Conservation (phyloP, 441 rosid species). For the Flueggea neowawraea region DNA sequence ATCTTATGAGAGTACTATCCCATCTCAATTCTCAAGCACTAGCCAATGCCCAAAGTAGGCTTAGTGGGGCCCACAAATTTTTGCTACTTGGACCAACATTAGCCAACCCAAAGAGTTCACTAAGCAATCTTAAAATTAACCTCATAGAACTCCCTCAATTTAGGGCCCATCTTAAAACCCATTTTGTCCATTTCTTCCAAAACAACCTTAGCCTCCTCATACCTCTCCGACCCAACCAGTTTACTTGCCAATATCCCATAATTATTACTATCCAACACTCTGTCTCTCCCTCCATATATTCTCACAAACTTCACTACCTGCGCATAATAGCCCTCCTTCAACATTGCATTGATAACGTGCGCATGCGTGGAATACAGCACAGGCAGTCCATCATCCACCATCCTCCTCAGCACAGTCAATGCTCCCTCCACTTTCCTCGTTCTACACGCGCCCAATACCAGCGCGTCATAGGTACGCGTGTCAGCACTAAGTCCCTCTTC, state of each 20-base stretch:
- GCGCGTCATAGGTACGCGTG: slow-evolving; percentile 63
- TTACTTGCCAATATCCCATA: slow-evolving; percentile 52
- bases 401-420: slow-evolving; percentile 52
- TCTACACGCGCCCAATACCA: slow-evolving; percentile 64
- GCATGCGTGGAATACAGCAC: slow-evolving; percentile 45
- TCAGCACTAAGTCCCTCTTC: slow-evolving; percentile 41
- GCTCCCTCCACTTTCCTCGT: slow-evolving; percentile 57
- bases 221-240: slow-evolving; percentile 33
- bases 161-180: slow-evolving; percentile 36
- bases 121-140: no score
- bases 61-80: no score
- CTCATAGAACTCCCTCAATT: slow-evolving; percentile 29
- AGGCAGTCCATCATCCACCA: slow-evolving; percentile 50
- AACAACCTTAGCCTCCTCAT: slow-evolving; percentile 40
- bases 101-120: no score
- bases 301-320: slow-evolving; percentile 56
- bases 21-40: no score
- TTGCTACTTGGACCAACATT: no score
- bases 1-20: no score
- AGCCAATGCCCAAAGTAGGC: no score
- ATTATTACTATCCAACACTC: slow-evolving; percentile 41
- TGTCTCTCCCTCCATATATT: slow-evolving; percentile 42
- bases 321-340: slow-evolving; percentile 33
- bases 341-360: slow-evolving; percentile 47
- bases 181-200: slow-evolving; percentile 56